Conservation (phyloP, 768 basidiomycete species). For the Leccinum boreale region DNA sequence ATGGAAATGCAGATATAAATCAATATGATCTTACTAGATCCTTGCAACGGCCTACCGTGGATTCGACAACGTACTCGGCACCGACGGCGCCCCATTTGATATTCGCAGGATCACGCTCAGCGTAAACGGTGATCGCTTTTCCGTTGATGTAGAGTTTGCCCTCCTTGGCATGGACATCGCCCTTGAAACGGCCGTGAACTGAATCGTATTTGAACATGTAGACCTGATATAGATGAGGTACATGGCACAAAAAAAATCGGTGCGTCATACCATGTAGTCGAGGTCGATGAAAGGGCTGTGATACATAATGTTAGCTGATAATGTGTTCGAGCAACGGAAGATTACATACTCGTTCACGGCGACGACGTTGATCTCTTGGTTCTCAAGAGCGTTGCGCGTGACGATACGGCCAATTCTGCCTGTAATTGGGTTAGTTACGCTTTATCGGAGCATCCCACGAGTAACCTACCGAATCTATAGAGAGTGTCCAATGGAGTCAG, state of each 20-base stretch:
- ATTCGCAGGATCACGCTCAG: slow-evolving; percentile 81
- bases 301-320: slow-evolving; percentile 2
- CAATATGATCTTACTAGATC: background rate
- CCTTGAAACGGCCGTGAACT: slow-evolving; percentile 91
- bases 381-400: slow-evolving; percentile 85
- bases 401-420: slow-evolving; percentile 99
- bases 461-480: slow-evolving; percentile 65
- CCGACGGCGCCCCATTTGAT: slow-evolving; percentile 81
- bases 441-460: background rate
- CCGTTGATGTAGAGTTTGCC: slow-evolving; percentile 88
- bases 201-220: slow-evolving; percentile 99
- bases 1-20: slow-evolving; percentile 2
- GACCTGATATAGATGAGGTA: slow-evolving; percentile 46
- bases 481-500: slow-evolving; percentile 10
- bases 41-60: slow-evolving; percentile 59
- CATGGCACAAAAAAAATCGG: background rate
- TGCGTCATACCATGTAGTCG: slow-evolving; percentile 80
- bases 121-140: slow-evolving; percentile 72
- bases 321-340: background rate
- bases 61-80: slow-evolving; percentile 94
- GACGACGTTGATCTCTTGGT: slow-evolving; percentile 76
- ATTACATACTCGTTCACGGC: slow-evolving; percentile 87
- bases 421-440: slow-evolving; percentile 18
- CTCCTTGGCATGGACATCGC: slow-evolving; percentile 74
- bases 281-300: slow-evolving; percentile 94